Conservation (phyloP, 2,329 filamentous ascomycete species). For the Ploettnerulaceae sp. region DNA sequence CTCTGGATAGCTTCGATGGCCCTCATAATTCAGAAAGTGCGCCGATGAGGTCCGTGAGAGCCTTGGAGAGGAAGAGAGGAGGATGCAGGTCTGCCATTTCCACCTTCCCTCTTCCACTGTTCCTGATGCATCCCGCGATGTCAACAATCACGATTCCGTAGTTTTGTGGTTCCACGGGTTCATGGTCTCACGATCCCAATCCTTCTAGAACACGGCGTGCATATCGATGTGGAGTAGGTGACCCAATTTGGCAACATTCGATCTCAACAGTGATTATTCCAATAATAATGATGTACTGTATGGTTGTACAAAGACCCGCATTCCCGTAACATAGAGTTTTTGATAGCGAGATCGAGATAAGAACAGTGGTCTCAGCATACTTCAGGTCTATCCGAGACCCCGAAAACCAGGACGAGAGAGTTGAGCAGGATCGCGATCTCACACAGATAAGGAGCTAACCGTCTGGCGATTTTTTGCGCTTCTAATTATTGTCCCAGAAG, state of each 20-base stretch:
- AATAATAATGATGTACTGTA: too few species aligned
- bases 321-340: not conserved
- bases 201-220: slow-evolving; percentile 1
- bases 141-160: not conserved
- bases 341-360: slow-evolving; percentile 2
- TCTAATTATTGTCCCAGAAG: too few species aligned
- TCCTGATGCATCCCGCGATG: slow-evolving; percentile 2
- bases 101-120: not conserved
- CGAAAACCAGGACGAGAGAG: too few species aligned
- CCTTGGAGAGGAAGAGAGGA: not conserved
- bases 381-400: too few species aligned
- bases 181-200: not conserved
- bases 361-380: too few species aligned
- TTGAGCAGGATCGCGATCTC: not conserved
- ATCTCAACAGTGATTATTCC: too few species aligned
- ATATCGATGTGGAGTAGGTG: not conserved
- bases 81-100: not conserved
- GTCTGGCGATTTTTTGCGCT: slow-evolving; percentile 13
- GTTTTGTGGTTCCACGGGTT: not conserved
- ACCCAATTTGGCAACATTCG: not conserved
- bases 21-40: not conserved
- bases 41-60: slow-evolving; percentile 2
- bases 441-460: slow-evolving; percentile 7
- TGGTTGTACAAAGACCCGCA: not conserved
- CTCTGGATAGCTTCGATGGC: not conserved